Evolutionary conservation across 441 rosid species (phyloP).

Genomic region (Mallotus japonicus): DNA sequence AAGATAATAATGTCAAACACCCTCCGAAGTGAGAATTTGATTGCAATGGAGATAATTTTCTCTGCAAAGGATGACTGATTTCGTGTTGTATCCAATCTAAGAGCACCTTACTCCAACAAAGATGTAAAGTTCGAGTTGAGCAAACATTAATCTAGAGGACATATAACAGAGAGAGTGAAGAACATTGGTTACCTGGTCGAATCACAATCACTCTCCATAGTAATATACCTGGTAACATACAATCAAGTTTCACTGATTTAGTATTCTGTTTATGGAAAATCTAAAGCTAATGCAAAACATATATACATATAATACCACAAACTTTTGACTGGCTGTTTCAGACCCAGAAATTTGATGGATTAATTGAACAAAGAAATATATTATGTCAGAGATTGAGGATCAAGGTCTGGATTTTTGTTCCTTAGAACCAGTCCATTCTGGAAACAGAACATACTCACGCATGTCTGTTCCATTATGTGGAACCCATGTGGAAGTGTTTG

Average conservation of each 20-base stretch:
- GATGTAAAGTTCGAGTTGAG: neutral
- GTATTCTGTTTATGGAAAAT: neutral
- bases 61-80: neutral
- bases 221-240: constrained; percentile 33
- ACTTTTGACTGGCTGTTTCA: neutral
- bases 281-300: too few species aligned
- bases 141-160: neutral
- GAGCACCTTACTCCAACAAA: neutral
- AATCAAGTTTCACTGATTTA: constrained; percentile 6
- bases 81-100: neutral
- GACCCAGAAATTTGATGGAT: neutral
- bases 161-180: neutral
- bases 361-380: too few species aligned
- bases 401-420: too few species aligned
- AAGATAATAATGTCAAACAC: neutral
- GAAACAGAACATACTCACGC: too few species aligned
- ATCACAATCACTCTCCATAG: constrained; percentile 24
- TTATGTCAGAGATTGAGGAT: too few species aligned
- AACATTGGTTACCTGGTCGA: neutral
- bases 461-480: too few species aligned
- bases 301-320: too few species aligned
- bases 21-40: neutral
- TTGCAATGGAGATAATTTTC: neutral
- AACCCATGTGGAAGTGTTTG: too few species aligned
- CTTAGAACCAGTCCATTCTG: too few species aligned